phyloP scores from a whole-genome alignment of 163 green algal genomes.

The Botryococcus braunii region DNA sequence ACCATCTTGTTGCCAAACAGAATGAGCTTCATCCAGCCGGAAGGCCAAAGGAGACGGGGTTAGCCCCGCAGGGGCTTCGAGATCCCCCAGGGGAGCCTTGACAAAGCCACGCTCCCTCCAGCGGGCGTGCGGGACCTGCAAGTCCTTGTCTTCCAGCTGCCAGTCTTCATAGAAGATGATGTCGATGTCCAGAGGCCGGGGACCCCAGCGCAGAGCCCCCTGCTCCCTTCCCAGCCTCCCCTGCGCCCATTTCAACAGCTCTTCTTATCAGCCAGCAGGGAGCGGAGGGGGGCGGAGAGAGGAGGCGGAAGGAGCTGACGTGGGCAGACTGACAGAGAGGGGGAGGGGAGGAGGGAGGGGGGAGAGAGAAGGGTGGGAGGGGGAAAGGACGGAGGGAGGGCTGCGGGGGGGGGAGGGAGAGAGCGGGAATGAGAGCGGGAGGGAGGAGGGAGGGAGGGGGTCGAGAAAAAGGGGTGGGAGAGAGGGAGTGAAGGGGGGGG shows the following conservation, averaged over 20 bases:
- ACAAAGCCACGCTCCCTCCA: conserved; percentile 85
- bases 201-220: conserved; percentile 54
- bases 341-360: neutral
- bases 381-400: neutral
- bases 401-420: neutral
- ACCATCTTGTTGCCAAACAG: neutral
- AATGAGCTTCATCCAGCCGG: neutral
- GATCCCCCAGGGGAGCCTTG: conserved; percentile 57
- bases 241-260: conserved; percentile 10
- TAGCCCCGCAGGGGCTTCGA: conserved; percentile 25
- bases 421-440: neutral
- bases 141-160: conserved; percentile 17
- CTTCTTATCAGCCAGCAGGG: neutral
- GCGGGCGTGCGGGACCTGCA: conserved; percentile 81
- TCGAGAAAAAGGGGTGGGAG: no score
- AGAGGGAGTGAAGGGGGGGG: neutral
- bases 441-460: no score
- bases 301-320: neutral
- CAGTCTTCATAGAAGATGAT: conserved; percentile 84
- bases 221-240: conserved; percentile 25
- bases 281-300: neutral
- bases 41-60: neutral
- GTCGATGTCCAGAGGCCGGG: conserved; percentile 89
- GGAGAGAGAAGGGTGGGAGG: neutral
- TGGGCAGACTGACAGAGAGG: neutral